Evolutionary conservation across 2,329 filamentous ascomycete genomes (phyloP), one percentile per base, ranked within the genome.

Genomic region (Colletotrichum cordylinicola): DNA sequence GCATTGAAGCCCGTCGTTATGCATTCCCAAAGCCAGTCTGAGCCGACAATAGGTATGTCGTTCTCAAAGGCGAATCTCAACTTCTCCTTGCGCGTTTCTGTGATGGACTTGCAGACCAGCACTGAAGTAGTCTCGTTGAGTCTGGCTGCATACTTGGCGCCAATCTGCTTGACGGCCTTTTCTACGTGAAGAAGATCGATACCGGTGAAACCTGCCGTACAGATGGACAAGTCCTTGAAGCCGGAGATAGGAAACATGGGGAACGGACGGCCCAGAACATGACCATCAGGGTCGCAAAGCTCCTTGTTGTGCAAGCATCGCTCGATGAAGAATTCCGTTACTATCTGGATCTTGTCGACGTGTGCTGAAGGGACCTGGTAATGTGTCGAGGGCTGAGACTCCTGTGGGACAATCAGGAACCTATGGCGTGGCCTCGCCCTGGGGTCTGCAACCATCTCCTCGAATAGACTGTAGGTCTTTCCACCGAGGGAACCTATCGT

Each of bases 301-400:
- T 86, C 87, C 83, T 95, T 97, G 78, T 91, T 91, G 82, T 96
- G 93, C 52, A 99, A 87, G 82, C 96, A 98, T 64, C 92, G 92
- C 85, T 99, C 97, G 68, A 99, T 89, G 90, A 96, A 99, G 89
- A 97, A 98, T 82, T 98, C 96, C 13, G 96, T 98, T 37, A 98
- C 92, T 58, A 90, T 82, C 67, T 88, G 82, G 9, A 91, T 81
- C 33, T 83, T 77, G 24, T 85, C 86, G 62, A 86, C 82, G 6
- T 84, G 83, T 6, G 84, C 78, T 3, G 87, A 67, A 9, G 80
- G 80, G 10, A 82, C 73, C 10, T 78, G 79, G 10, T 84, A 90
- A 61, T 89, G 88, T 0, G 85, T 85, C 2, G 87, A 84, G 2
- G 88, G 85, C 16, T 85, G 85, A 0, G 89, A 88, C 9, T 80